Percentiles rank a stretch among this genome's conserved stretches.
These are phyloP conservation scores for Fomitiporia mediterranea DNA, from an alignment of 1,284 basidiomycete species.

Conservation along the genomic window DNA sequence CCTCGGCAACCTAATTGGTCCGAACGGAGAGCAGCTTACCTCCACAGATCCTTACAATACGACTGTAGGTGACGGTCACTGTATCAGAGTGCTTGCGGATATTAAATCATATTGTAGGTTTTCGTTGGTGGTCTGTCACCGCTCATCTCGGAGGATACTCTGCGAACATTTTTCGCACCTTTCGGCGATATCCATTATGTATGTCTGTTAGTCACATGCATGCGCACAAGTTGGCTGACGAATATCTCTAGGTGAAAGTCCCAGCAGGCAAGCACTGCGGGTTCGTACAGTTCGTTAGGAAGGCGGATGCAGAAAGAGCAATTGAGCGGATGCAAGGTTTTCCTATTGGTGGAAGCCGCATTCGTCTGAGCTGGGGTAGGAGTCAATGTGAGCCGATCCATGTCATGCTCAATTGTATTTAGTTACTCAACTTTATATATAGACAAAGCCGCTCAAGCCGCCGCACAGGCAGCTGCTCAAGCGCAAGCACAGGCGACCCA, in stretches of 20 bases:
- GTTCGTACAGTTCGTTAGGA: conserved; percentile 91
- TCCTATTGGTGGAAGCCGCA: conserved; percentile 85
- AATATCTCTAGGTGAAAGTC: conserved; percentile 74
- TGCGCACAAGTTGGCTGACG: conserved; percentile 18
- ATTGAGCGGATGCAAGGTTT: conserved; percentile 97
- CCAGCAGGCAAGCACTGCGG: conserved; percentile 94
- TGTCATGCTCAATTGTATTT: conserved; percentile 3
- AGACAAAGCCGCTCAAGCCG: conserved; percentile 86
- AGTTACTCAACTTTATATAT: conserved; percentile 15
- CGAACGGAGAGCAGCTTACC: conserved; percentile 78
- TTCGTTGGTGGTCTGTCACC: conserved; percentile 88
- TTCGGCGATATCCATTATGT: conserved; percentile 93
- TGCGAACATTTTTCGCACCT: conserved; percentile 83
- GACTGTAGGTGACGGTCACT: conserved; percentile 49
- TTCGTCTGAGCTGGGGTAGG: conserved; percentile 89
- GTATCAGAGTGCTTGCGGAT: no score
- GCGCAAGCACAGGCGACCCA: conserved; percentile 38
- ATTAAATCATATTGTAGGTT: conserved; percentile 19
- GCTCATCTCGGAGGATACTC: conserved; percentile 81
- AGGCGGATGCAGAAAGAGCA: conserved; percentile 86
- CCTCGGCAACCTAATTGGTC: conserved; percentile 73
- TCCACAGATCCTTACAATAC: conserved; percentile 88
- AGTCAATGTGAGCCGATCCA: conserved; percentile 69
- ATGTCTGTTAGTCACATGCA: conserved; percentile 27
- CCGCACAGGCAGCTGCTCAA: conserved; percentile 70